A percentile compares a stretch with the other conserved stretches of the same genome.
These are phyloP conservation scores for Solanum etuberosum DNA, from an alignment of 257 asterid species.

Conservation along the genomic window DNA sequence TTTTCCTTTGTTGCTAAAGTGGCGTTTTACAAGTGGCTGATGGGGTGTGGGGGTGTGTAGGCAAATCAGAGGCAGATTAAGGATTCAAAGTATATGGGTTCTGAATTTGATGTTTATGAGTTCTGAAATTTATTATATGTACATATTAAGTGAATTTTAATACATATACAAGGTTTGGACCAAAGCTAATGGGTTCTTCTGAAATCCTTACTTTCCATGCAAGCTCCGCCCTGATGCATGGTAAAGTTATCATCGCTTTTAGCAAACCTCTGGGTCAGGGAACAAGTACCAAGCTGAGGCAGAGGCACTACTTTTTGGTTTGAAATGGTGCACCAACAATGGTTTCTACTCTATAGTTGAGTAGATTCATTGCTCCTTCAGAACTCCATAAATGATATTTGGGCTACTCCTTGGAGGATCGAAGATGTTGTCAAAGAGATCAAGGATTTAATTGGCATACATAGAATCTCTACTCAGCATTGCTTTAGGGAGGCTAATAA, in stretches of 20 bases:
- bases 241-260: not conserved
- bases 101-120: not conserved
- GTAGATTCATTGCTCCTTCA: not conserved
- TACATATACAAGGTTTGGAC: not conserved
- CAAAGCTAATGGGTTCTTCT: not conserved
- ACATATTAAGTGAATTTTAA: not conserved
- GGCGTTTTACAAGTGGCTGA: not conserved
- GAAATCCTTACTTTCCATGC: not conserved
- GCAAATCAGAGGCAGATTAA: not conserved
- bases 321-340: not conserved
- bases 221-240: not conserved
- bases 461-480: not conserved
- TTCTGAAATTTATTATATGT: not conserved
- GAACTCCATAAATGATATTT: not conserved
- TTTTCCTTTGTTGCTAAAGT: not conserved
- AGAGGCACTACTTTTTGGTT: not conserved
- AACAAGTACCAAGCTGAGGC: not conserved
- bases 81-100: not conserved
- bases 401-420: not conserved
- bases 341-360: not conserved
- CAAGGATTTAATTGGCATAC: not conserved
- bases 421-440: not conserved
- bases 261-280: not conserved
- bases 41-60: too few species aligned
- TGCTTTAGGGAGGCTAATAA: not conserved